Evolutionary conservation across 768 basidiomycete genomes (phyloP).

Genomic region (Chlorophyllum brunneum): DNA sequence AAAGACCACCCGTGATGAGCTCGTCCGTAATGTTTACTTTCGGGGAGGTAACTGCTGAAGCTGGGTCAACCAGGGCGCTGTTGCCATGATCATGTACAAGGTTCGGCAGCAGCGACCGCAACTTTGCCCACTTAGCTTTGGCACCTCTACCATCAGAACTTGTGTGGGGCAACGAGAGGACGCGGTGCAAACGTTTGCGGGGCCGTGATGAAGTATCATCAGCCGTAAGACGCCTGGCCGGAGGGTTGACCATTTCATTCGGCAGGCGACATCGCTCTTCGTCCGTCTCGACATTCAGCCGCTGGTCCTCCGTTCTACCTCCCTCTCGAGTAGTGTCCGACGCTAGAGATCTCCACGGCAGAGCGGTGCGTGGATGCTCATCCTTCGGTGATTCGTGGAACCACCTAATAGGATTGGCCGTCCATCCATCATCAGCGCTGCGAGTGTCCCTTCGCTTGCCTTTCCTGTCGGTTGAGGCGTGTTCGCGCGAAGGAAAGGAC

Average conservation of each 20-base stretch:
- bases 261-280: not conserved
- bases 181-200: constrained; percentile 23
- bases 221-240: not conserved
- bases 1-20: constrained; percentile 75
- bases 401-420: constrained; percentile 42
- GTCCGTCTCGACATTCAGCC: not conserved
- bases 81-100: constrained; percentile 23
- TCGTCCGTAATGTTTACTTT: constrained; percentile 79
- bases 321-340: constrained; percentile 2
- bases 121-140: constrained; percentile 53
- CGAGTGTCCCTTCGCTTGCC: constrained; percentile 50
- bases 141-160: constrained; percentile 17
- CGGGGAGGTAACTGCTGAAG: constrained; percentile 42
- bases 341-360: constrained; percentile 18
- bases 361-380: constrained; percentile 35
- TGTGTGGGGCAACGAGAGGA: constrained; percentile 30
- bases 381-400: constrained; percentile 50
- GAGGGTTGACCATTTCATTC: not conserved
- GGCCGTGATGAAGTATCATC: constrained; percentile 13
- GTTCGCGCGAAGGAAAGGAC: constrained; percentile 31
- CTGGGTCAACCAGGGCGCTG: constrained; percentile 31
- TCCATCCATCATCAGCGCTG: constrained; percentile 48
- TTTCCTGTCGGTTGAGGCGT: constrained; percentile 41
- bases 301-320: not conserved
- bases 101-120: constrained; percentile 63